Evolutionary conservation across 805 yeast species (phyloP), one percentile per base, ranked within the genome.

Genomic region (Spencermartinsiella europaea): DNA sequence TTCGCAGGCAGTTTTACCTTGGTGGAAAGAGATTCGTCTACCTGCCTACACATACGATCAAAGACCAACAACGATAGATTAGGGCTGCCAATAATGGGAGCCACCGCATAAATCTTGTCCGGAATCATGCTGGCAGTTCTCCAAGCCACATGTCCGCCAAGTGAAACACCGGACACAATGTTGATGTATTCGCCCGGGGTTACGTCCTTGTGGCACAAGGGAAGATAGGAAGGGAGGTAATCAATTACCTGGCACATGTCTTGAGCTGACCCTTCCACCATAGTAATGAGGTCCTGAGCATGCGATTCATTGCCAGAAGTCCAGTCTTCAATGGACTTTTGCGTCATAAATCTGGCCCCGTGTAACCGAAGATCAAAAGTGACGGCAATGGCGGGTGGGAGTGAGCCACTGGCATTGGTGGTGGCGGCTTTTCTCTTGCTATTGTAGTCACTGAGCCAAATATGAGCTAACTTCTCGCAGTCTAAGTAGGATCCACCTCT

Each of bases 131-230:
- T 17, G 69, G 78, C 59, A 62, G 69, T 53, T 73, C 60, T 61
- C 66, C 76, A 75, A 25, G 73, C 66, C n/a, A 73, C 66, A 59
- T 80, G 83, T 0, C 79, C 85, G 2, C 84, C 83, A 38, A 78
- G 65, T 0, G 83, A 77, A 35, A 67, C 67, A 1, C 85, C 85
- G 10, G 70, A 55, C 22, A 75, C 60, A 37, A 74, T 67, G 57
- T 72, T 49, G 34, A 49, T 44, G 16, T 72, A 48, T 41, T 49
- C 21, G 22, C 45, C 34, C 34, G 60, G 57, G 46, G 67, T 44
- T 55, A 53, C 19, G 55, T 56, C 34, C 53, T 59, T 39, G 31
- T 25, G 12, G 20, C 21, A 16, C 8, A 46, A 25, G 54, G 61
- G 54, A 59, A 69, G 45, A 59, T 52, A 53, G 14, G 40, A 21